Evolutionary conservation across 208 protist genomes (phyloP), one percentile per base, ranked within the genome.

Genomic region (Leishmania tarentolae): DNA sequence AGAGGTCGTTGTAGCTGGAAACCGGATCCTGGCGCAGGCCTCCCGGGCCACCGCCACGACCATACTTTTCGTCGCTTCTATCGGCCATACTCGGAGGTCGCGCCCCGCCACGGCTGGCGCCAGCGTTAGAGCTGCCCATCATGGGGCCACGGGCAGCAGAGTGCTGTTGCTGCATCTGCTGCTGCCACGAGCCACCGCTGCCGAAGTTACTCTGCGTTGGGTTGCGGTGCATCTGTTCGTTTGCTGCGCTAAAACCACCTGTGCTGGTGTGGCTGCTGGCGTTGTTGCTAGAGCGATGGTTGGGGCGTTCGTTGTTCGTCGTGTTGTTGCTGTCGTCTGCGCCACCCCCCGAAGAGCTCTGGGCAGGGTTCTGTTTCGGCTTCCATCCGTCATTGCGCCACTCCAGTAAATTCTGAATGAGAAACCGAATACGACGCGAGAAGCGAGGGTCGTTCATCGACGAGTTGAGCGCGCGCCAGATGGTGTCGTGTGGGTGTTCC

Each of bases 351-450:
- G 86, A 90, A 61, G 87, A 76, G 65, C 70, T 74, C 76, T 82
- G 76, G 17, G 63, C 42, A 52, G 75, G 76, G 6, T 78, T 65
- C 61, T 92, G 89, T 79, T 93, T 92, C 50, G 84, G 66, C 82
- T 93, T 92, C 91, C 91, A 96, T 44, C 90, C 91, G 56, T 86
- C 72, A 50, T 86, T 90, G 77, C 92, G 85, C 83, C 87, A 87
- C 57, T 96, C 93, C 80, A 96, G 85, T 31, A 96, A 75, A 82
- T 98, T 98, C 70, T 95, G 94, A 46, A 96, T 86, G 72, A 96
- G 86, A 72, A 95, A 98, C 61, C 92, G 94, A 53, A 96, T 96
- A 42, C 93, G 91, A 2, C 82, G 90, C 13, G 94, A 95, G 83
- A 94, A 89, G 65, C 80, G 76, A 31, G 86, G 68, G 71, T 93